Base-by-base conservation (phyloP, 768 basidiomycete genomes). In the Tricholoma sp. region DNA sequence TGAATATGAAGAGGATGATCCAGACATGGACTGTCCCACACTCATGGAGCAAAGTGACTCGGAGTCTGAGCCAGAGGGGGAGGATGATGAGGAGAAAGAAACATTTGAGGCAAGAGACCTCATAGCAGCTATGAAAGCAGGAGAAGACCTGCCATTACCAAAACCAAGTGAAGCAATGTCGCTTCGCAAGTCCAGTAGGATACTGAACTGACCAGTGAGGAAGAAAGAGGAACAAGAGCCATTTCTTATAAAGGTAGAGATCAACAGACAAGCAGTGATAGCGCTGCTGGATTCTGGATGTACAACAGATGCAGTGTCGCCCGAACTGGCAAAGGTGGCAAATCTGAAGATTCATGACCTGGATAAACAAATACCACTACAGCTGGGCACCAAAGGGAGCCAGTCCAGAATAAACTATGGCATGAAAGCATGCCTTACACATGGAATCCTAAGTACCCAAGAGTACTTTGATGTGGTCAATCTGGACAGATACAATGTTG, bases 21-120 rank as follows among this genome's bases (percentile, higher is more conserved):
- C 29, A 29, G 29, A 29, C 4, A 29, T 8, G 8, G 29, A 29
- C 29, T 29, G 29, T 8, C 52, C 65, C 0, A 35, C 21, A 5
- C 34, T 57, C 3, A 56, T 61, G 0, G 9, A 50, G 5, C 71
- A 72, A 57, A 64, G 29, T 29, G 29, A 29, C 29, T 29, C 29
- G 8, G 29, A 29, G 29, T 29, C 29, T 8, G 29, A 29, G 29
- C 29, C 29, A 29, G 29, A 29, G 29, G 29, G 29, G 29, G 29
- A 29, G 29, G 29, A 29, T 8, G 8, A 29, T 29, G 29, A 29
- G 29, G 29, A 29, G 8, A 8, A 29, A 29, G 8, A 29, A 29
- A 4, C 8, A 29, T 4, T 4, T 29, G 29, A 29, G 29, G 29
- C 3, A 4, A 29, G 8, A 29, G 29, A 29, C 29, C 29, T 29